Evolutionary conservation across 176 grass and related monocot species (phyloP).

Genomic region (Cenchrus purpureus): DNA sequence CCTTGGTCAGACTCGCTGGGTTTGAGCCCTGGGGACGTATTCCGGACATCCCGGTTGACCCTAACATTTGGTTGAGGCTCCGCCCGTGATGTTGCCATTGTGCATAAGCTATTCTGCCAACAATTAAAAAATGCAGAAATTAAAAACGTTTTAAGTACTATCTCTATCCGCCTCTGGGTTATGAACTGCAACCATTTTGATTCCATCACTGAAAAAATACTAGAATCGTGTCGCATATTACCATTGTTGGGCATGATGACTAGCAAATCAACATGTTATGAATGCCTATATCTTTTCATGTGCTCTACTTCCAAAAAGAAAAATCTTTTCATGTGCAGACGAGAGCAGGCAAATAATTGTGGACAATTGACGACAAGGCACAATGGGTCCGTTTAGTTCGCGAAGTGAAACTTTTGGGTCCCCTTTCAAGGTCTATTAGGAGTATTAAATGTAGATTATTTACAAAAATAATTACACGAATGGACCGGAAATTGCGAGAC

Average conservation of each 20-base stretch:
- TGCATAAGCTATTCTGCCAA: not conserved
- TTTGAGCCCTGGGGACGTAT: conserved; percentile 18
- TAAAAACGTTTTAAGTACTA: not conserved
- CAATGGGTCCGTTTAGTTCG: not conserved
- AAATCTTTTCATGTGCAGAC: not conserved
- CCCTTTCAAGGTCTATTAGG: too few species aligned
- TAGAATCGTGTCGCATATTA: not conserved
- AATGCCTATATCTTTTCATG: not conserved
- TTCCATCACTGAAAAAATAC: not conserved
- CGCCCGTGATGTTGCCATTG: conserved; percentile 52
- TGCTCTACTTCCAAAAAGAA: not conserved
- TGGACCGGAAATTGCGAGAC: too few species aligned
- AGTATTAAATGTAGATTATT: too few species aligned
- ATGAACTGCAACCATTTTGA: not conserved
- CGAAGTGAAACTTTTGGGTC: too few species aligned
- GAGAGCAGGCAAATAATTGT: not conserved
- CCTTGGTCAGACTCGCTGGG: conserved; percentile 7
- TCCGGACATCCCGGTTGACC: not conserved
- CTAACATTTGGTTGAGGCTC: conserved; percentile 23
- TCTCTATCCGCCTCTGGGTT: not conserved
- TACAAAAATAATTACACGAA: too few species aligned
- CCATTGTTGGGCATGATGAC: not conserved
- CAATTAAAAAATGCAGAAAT: not conserved
- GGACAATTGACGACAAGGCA: not conserved
- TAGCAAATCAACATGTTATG: not conserved